These are phyloP conservation scores for Colletotrichum musae DNA, from an alignment of 2,329 filamentous ascomycete genomes.

Conservation along the genomic window DNA sequence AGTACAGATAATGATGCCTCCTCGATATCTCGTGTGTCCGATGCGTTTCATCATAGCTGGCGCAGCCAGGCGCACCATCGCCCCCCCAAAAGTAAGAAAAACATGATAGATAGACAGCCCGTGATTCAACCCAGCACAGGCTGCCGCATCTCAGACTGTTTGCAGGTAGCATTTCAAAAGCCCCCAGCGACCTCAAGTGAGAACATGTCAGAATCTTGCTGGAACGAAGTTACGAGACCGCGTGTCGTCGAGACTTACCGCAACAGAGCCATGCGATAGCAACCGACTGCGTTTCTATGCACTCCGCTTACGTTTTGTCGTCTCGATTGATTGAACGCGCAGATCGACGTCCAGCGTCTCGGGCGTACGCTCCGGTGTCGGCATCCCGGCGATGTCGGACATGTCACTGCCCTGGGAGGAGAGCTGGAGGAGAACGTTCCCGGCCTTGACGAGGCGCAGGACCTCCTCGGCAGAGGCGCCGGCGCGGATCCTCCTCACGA, in stretches of 20 bases:
- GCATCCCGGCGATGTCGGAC: background rate
- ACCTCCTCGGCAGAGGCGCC: slow-evolving; percentile 14
- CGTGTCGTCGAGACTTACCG: slow-evolving; percentile 9
- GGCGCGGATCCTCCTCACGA: slow-evolving; percentile 13
- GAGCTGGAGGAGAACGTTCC: slow-evolving; percentile 11
- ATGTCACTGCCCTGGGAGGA: slow-evolving; percentile 1
- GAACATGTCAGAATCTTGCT: background rate
- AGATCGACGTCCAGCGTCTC: background rate
- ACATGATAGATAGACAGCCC: no score
- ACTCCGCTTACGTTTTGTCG: background rate
- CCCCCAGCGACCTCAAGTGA: background rate
- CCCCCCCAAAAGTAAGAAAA: no score
- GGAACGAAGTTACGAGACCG: background rate
- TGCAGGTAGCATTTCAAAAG: no score
- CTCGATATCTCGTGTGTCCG: no score
- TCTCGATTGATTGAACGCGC: background rate
- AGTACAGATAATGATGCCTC: no score
- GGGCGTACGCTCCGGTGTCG: background rate
- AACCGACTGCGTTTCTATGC: background rate
- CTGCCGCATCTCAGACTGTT: no score
- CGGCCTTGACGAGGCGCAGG: slow-evolving; percentile 12
- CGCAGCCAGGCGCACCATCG: no score
- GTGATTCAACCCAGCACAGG: no score
- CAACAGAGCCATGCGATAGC: background rate
- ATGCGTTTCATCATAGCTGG: no score